Conservation (phyloP, 306 rosid genomes). For the Urtica urens region DNA sequence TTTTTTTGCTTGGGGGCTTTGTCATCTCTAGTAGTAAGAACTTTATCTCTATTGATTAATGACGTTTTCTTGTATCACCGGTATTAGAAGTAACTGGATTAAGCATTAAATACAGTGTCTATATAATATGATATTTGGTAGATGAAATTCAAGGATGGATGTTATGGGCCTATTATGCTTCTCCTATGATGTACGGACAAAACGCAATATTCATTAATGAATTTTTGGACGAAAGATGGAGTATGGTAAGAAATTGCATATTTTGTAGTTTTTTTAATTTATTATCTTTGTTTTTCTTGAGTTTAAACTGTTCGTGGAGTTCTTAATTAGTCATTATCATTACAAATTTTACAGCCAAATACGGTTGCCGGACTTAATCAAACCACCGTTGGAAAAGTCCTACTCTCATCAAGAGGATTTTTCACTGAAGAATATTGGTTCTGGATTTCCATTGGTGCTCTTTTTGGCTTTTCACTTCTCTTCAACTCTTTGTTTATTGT, state of each 20-base stretch:
- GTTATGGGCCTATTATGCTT: conserved; percentile 63
- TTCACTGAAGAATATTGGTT: conserved; percentile 45
- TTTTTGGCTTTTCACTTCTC: conserved; percentile 48
- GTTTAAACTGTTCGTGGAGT: background rate
- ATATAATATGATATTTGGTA: conserved; percentile 7
- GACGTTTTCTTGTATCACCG: too few relatives aligned
- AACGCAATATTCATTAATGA: conserved; percentile 74
- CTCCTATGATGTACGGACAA: conserved; percentile 85
- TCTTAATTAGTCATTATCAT: conserved; percentile 1
- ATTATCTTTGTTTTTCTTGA: background rate
- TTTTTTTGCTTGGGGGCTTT: conserved; percentile 84
- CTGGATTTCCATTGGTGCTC: conserved; percentile 66
- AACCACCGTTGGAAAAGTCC: conserved; percentile 50
- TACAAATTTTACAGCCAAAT: conserved; percentile 33
- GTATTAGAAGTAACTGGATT: too few relatives aligned
- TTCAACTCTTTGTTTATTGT: conserved; percentile 38
- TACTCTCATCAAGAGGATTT: conserved; percentile 48
- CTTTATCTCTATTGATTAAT: background rate
- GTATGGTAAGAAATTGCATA: conserved; percentile 31
- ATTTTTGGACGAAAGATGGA: conserved; percentile 84
- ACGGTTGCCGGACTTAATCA: conserved; percentile 19
- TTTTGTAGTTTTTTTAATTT: background rate
- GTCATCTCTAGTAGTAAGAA: conserved; percentile 54
- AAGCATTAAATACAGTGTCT: too few relatives aligned
- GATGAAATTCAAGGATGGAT: conserved; percentile 64